Evolutionary conservation across 2,329 filamentous ascomycete genomes (phyloP).

Genomic region (Clonostachys rhizophaga): DNA sequence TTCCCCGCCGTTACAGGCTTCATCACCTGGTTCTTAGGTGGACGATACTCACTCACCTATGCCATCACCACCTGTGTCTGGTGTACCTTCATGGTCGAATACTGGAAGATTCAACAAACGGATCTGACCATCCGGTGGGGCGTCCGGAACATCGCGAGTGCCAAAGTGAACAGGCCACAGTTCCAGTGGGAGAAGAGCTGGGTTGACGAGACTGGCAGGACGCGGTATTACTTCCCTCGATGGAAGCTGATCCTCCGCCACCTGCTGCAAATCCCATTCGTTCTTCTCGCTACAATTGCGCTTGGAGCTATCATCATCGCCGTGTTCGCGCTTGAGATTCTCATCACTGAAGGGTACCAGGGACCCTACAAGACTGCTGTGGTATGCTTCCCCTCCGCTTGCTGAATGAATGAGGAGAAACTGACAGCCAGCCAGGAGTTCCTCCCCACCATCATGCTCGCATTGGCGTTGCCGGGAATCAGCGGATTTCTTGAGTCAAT

Average conservation of each 20-base stretch:
- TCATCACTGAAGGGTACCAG: conserved; percentile 70
- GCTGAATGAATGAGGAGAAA: neutral
- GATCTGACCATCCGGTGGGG: conserved; percentile 71
- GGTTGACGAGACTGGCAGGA: conserved; percentile 60
- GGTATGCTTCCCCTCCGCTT: conserved; percentile 29
- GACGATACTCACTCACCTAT: conserved; percentile 67
- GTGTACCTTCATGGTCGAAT: conserved; percentile 72
- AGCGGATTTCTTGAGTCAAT: conserved; percentile 57
- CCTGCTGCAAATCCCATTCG: conserved; percentile 65
- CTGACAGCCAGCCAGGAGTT: conserved; percentile 49
- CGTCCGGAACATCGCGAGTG: conserved; percentile 61
- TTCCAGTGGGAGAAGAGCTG: conserved; percentile 60
- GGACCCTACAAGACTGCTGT: conserved; percentile 64
- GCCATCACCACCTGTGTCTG: conserved; percentile 63
- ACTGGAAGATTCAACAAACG: conserved; percentile 72
- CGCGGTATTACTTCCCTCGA: conserved; percentile 56
- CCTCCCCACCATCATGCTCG: conserved; percentile 66
- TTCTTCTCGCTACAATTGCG: conserved; percentile 49
- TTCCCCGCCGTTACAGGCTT: conserved; percentile 66
- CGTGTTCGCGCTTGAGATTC: conserved; percentile 70
- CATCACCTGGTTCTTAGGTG: conserved; percentile 63
- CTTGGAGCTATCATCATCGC: conserved; percentile 64
- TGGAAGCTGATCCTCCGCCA: conserved; percentile 63
- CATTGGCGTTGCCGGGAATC: conserved; percentile 61
- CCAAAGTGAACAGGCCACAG: conserved; percentile 61